Evolutionary conservation across 2,329 filamentous ascomycete genomes (phyloP).

Genomic region (Fusarium chuoi): DNA sequence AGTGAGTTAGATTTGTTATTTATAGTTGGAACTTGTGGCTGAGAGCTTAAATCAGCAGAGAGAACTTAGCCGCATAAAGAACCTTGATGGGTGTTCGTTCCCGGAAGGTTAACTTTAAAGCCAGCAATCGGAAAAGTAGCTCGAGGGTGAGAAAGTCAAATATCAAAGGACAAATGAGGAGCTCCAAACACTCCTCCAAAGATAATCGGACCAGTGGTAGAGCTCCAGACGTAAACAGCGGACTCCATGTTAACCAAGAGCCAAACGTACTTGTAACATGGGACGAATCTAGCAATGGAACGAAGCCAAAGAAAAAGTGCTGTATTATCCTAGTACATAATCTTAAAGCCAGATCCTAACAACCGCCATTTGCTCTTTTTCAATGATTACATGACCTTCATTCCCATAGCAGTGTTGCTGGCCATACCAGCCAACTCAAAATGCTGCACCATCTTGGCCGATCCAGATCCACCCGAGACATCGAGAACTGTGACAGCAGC

Average conservation of each 20-base stretch:
- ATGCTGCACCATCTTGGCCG: conserved; percentile 47
- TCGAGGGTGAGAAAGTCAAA: neutral
- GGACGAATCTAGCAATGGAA: neutral
- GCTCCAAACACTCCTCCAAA: neutral
- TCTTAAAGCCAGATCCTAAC: neutral
- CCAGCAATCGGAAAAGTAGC: neutral
- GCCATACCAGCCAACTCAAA: conserved; percentile 42
- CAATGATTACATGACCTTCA: conserved; percentile 3
- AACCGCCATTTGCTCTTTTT: neutral
- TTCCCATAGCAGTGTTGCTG: conserved; percentile 8
- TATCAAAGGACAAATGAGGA: neutral
- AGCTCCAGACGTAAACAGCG: neutral
- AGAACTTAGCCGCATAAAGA: too few species aligned
- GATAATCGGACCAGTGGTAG: neutral
- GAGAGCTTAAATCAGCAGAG: neutral
- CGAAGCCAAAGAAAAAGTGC: neutral
- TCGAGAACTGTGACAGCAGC: conserved; percentile 54
- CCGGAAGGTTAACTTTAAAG: neutral
- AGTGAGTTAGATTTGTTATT: neutral
- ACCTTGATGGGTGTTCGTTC: neutral
- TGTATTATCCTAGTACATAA: neutral
- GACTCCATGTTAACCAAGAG: neutral
- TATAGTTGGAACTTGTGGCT: neutral
- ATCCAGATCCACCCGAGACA: conserved; percentile 26
- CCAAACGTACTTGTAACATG: neutral